Evolutionary conservation across 176 grass and related monocot genomes (phyloP).

Genomic region (Neostapfia colusana): DNA sequence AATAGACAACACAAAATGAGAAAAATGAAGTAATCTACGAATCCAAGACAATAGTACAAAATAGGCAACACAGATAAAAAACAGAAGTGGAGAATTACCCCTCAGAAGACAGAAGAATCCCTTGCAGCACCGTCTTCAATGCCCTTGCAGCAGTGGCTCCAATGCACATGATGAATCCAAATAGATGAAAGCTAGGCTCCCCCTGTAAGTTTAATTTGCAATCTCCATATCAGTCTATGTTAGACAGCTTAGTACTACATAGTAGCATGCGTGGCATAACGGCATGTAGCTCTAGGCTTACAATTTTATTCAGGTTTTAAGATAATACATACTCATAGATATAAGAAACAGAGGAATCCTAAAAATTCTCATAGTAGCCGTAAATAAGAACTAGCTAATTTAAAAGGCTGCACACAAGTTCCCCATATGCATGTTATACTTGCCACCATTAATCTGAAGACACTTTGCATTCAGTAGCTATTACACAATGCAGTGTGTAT

Average conservation of each 20-base stretch:
- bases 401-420: not conserved
- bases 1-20: constrained; percentile 20
- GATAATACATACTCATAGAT: constrained; percentile 6
- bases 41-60: not conserved
- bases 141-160: constrained; percentile 78
- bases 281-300: not conserved
- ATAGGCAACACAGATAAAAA: not conserved
- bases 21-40: constrained; percentile 12
- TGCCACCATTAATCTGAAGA: not conserved
- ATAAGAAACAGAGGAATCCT: not conserved
- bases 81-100: constrained; percentile 44
- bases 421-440: not conserved
- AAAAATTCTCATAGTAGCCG: not conserved
- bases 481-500: not conserved
- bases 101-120: constrained; percentile 79
- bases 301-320: not conserved
- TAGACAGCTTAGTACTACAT: not conserved
- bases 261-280: not conserved
- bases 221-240: constrained; percentile 15
- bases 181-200: constrained; percentile 79
- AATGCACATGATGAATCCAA: constrained; percentile 85
- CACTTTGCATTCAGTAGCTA: not conserved
- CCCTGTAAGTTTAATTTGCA: constrained; percentile 44
- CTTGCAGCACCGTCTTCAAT: constrained; percentile 79
- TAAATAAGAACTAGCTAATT: not conserved